Conservation (phyloP, 768 basidiomycete species). For the Gyrodon lividus region DNA sequence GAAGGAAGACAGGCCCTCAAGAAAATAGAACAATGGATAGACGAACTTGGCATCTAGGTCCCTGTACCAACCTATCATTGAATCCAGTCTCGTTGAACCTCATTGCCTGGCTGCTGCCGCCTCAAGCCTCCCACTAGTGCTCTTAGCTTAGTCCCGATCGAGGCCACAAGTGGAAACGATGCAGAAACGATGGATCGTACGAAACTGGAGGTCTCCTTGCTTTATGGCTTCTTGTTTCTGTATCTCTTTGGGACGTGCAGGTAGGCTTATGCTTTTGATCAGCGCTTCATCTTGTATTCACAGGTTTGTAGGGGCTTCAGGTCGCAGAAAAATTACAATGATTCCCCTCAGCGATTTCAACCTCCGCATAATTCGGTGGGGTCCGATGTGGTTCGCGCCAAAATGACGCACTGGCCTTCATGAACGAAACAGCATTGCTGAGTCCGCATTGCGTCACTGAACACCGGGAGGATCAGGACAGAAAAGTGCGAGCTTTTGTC, state of each 20-base stretch:
- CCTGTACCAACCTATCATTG: neutral
- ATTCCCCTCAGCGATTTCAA: neutral
- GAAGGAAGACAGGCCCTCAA: slow-evolving; percentile 39
- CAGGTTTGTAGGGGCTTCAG: too few relatives aligned
- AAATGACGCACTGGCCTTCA: neutral
- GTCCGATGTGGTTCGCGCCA: neutral
- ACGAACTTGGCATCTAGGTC: slow-evolving; percentile 49
- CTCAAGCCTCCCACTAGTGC: neutral
- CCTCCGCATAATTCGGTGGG: neutral
- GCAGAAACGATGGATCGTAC: neutral
- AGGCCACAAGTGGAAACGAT: neutral
- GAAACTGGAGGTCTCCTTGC: too few relatives aligned
- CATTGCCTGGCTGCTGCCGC: neutral
- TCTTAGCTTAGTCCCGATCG: neutral
- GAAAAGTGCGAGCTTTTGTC: too few relatives aligned
- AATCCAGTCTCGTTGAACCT: neutral
- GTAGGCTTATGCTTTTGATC: too few relatives aligned
- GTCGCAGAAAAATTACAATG: too few relatives aligned
- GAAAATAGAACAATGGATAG: slow-evolving; percentile 53
- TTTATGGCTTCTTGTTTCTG: too few relatives aligned
- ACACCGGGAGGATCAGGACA: neutral
- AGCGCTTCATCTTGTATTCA: too few relatives aligned
- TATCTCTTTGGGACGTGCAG: too few relatives aligned
- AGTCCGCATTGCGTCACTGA: neutral
- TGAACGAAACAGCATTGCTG: neutral